Percentiles rank a stretch among this genome's conserved stretches.
Evolutionary conservation across 257 asterid genomes (phyloP).

Genomic region (Linaria vulgaris): DNA sequence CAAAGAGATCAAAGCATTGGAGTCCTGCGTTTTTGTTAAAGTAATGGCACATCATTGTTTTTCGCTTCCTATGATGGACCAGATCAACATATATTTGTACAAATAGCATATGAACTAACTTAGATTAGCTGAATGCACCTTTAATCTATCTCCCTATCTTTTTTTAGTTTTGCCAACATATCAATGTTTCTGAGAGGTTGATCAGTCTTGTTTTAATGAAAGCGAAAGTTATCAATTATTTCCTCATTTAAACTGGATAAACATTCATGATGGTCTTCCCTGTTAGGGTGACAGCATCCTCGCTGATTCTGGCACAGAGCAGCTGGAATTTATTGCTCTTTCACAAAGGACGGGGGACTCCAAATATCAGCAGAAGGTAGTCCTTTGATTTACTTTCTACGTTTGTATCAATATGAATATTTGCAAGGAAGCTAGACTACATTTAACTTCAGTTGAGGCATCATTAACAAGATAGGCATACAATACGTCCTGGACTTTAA

Average conservation of each 20-base stretch:
- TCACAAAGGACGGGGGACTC: constrained; percentile 91
- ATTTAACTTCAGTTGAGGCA: constrained; percentile 17
- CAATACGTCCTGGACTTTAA: constrained; percentile 8
- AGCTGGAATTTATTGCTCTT: constrained; percentile 97
- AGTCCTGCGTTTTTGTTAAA: too few species aligned
- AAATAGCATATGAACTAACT: background rate
- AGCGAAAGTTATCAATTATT: background rate
- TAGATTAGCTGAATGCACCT: background rate
- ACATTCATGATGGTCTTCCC: constrained; percentile 22
- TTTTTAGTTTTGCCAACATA: background rate
- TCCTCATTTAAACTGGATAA: background rate
- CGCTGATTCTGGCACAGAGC: constrained; percentile 98
- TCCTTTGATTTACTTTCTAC: constrained; percentile 1
- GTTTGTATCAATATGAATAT: constrained; percentile 5
- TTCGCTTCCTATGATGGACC: background rate
- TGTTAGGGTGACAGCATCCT: constrained; percentile 92
- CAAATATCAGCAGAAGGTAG: constrained; percentile 85
- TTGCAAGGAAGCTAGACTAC: constrained; percentile 13
- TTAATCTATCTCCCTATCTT: background rate
- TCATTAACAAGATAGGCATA: constrained; percentile 14
- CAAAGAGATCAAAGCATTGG: background rate
- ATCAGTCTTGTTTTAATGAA: background rate
- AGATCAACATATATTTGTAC: background rate
- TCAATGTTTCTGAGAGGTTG: background rate
- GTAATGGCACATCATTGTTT: background rate